Evolutionary conservation across 441 rosid genomes (phyloP).

Genomic region (Corymbia citriodora): DNA sequence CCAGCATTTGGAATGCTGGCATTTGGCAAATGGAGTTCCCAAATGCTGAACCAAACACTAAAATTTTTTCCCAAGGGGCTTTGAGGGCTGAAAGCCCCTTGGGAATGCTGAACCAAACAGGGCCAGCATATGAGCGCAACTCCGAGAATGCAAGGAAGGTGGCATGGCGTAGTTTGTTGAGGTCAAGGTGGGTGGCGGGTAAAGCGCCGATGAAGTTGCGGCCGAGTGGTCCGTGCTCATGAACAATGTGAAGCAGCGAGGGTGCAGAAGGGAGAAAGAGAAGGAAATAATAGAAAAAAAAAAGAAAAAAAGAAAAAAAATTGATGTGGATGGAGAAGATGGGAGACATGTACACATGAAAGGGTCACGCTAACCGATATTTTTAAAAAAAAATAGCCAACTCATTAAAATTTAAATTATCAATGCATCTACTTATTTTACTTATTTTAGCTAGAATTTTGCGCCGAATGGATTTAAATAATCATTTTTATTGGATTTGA

Average conservation of each 20-base stretch:
- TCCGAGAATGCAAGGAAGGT: no score
- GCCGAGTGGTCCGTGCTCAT: neutral
- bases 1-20: no score
- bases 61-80: no score
- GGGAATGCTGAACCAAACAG: no score
- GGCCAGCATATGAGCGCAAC: no score
- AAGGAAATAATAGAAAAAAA: no score
- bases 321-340: neutral
- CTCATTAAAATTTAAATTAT: neutral
- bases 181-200: neutral
- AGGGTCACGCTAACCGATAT: neutral
- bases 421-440: neutral
- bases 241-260: neutral
- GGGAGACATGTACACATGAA: no score
- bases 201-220: neutral
- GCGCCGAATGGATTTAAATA: rapidly evolving
- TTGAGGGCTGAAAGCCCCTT: no score
- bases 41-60: no score
- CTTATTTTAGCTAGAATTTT: neutral
- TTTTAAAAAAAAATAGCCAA: neutral
- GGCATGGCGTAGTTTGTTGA: no score
- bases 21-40: no score
- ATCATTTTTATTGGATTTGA: rapidly evolving
- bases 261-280: neutral
- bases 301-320: no score